Base-by-base conservation (phyloP, 106 monocot genomes). In the Dioscorea zingiberensis region DNA sequence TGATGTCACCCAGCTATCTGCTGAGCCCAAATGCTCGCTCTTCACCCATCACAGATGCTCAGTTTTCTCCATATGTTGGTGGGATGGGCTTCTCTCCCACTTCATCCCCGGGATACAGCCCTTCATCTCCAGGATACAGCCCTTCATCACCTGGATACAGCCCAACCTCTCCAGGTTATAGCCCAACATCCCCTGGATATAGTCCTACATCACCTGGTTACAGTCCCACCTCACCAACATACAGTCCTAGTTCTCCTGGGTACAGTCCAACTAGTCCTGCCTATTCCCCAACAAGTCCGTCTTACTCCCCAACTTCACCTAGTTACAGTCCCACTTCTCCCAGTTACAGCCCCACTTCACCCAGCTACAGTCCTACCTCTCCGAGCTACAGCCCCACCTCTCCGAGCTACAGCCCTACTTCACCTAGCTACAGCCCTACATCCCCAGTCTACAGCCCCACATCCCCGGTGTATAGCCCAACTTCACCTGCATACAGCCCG, bases 191-290 rank as follows among this genome's bases (percentile, higher is more conserved):
- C 15, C 97, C 97, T 21, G 92, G 86, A 12, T 98, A 92, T 48
- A 92, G 86, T 47, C 92, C 97, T 16, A 92, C 97, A 27, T 92
- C 92, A 2, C 97, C 97, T 27, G 92, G 83, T 25, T 97, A 97
- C 18, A 88, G 85, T 58, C 97, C 97, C 17, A 93, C 86, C 22
- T 89, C 92, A 5, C 97, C 92, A 27, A 89, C 86, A 46, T 98
- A 98, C 47, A 92, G 88, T 58, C 97, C 97, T 21, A 89, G 88
- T 61, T 92, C 92, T 60, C 92, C 97, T 59, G 92, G 88, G 0
- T 97, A 97, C 64, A 85, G 83, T 77, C 95, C 95, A 17, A 97
- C 95, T 3, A 97, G 97, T 69, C 91, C 97, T 69, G 83, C 91
- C 23, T 97, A 98, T 77, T 98, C 97, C 24, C 97, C 97, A 1